Evolutionary conservation across 1,139 yeast species (phyloP), one percentile per base, ranked within the genome.

Genomic region (Blastobotrys capitulatus): DNA sequence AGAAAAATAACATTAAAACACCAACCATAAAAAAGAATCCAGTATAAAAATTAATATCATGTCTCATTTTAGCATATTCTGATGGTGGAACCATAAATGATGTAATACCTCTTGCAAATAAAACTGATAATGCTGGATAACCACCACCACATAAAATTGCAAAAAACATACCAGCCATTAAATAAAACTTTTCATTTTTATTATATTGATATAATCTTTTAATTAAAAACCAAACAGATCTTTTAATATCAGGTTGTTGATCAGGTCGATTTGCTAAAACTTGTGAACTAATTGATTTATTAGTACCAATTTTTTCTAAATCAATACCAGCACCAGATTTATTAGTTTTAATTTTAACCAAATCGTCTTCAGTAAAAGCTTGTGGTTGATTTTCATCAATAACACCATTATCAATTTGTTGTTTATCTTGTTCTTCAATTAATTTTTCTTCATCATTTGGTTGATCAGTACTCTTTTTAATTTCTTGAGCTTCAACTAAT

Each of bases 1-100:
- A 65, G 2, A 61, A 57, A 37, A 67, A 45, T 47, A 68, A 60
- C 42, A 70, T 57, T n/a, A 69, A 57, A 25, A 63, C 53, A 15
- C 74, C 74, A 38, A 72, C 57, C 67, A 72, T 67, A 54, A 73
- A 69, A 53, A 68, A 65, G 58, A 65, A 66, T 2, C 70, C 70
- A n/a, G 72, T 56, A 50, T 60, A 67, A 26, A 59, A 59, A 48
- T 70, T 68, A 49, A 72, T 60, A 31, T 63, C 56, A 34, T 58
- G 62, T 22, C 72, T 63, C 72, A 71, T 70, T 16, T 57, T 51
- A 13, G 53, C 55, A 25, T 32, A 43, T 44, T 60, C 54, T 15
- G 53, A 56, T 42, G 65, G 65, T 1, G 70, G 57, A 2, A 65
- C 70, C 55, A 70, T 66, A 47, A 73, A 57, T 2, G 72, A 65